These are phyloP conservation scores for Alisma plantagoaquatica DNA, from an alignment of 106 monocot species.

Conservation along the genomic window DNA sequence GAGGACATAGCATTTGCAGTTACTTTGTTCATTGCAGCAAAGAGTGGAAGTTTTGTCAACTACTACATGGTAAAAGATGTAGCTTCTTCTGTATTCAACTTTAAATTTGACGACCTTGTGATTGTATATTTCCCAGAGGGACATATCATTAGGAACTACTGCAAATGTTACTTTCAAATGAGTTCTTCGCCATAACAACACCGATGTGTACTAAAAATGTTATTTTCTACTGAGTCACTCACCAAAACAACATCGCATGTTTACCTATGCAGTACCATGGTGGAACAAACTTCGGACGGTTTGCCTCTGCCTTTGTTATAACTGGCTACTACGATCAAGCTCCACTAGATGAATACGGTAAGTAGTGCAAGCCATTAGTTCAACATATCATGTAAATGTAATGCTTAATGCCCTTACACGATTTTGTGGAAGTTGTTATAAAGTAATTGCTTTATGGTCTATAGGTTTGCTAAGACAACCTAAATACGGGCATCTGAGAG, in stretches of 20 bases:
- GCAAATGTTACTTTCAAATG: too few species aligned
- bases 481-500: conserved; percentile 79
- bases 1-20: conserved; percentile 79
- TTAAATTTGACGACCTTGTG: too few species aligned
- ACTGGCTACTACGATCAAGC: conserved; percentile 84
- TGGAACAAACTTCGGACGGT: conserved; percentile 83
- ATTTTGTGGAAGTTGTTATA: too few species aligned
- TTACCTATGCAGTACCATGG: conserved; percentile 73
- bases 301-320: conserved; percentile 54
- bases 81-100: not conserved
- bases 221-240: too few species aligned
- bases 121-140: too few species aligned
- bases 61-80: conserved; percentile 77
- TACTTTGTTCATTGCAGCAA: conserved; percentile 62
- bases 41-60: conserved; percentile 83
- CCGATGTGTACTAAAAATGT: too few species aligned
- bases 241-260: too few species aligned
- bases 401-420: too few species aligned
- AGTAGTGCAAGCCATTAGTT: not conserved
- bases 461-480: conserved; percentile 71
- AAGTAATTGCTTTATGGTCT: too few species aligned
- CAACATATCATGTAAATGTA: too few species aligned
- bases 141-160: too few species aligned
- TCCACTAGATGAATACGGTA: conserved; percentile 98
- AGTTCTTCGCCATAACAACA: too few species aligned